Base-by-base conservation (phyloP, 352 stramenopile species). In the Globisporangium parvum region DNA sequence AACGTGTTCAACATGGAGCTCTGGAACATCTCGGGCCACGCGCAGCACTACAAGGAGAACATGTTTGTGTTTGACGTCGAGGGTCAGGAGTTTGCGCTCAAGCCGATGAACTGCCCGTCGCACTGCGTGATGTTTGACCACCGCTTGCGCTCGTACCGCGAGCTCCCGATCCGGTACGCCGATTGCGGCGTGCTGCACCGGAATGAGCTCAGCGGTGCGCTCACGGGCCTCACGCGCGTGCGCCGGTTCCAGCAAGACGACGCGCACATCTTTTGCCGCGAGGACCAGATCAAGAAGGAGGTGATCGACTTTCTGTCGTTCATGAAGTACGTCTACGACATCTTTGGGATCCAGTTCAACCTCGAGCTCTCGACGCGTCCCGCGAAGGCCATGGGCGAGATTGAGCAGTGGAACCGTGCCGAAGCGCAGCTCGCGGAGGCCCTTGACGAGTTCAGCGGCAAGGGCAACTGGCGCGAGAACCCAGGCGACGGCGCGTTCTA, bases 31-130 rank as follows among this genome's bases (percentile, higher is more conserved):
- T 98, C 90, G 6, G 96, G 96, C 15, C 96, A 99, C 64, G 89
- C 94, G 59, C 81, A 98, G 63, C 98, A 98, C 72, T 99, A 99
- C 75, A 63, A 88, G 31, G 87, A 98, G 46, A 90, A 98, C 57
- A 99, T 99, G 96, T 98, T 91, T 44, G 79, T 92, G 77, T 71
- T 93, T 20, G 39, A 44, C 17, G 26, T 49, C 14, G 89, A 97
- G 47, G 79, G 81, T 31, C 89, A 98, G 48, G 64, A 96, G 42
- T 98, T 98, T 70, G 95, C 97, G 58, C 88, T 99, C 62, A 98
- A 98, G 67, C 96, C 96, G 24, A 99, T 99, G 96, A 99, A 98
- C 75, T 99, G 96, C 60, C 96, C 96, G 0, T 96, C 96, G 50
- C 96, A 99, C 70, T 98, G 95, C 66, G 72, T 99, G n/a, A 86